These are phyloP conservation scores for Chrysosporium keratinophilum DNA, from an alignment of 2,329 filamentous ascomycete species.

Conservation along the genomic window DNA sequence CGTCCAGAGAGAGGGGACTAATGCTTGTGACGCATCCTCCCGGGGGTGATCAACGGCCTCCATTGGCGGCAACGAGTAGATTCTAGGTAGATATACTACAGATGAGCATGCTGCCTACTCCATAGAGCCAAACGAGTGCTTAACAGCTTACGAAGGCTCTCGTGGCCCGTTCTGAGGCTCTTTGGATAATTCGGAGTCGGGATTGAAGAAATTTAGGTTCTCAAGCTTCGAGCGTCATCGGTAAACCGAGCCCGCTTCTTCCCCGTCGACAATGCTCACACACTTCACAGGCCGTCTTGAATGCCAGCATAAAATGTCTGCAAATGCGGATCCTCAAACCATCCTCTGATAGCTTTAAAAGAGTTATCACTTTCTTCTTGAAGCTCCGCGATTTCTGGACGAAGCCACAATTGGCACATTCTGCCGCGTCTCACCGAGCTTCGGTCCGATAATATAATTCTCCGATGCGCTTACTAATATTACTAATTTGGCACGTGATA, in stretches of 20 bases:
- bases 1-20: constrained; percentile 36
- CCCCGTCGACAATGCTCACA: too few species aligned
- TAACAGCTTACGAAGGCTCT: not conserved
- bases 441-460: not conserved
- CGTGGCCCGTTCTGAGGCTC: not conserved
- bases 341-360: too few species aligned
- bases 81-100: not conserved
- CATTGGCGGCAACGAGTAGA: constrained; percentile 11
- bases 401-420: not conserved
- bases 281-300: too few species aligned
- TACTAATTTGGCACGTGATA: not conserved
- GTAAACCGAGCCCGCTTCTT: not conserved
- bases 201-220: constrained; percentile 3
- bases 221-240: not conserved
- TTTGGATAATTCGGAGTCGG: not conserved
- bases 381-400: not conserved
- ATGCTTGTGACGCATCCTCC: constrained; percentile 22
- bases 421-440: not conserved
- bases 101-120: not conserved
- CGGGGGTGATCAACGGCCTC: constrained; percentile 23
- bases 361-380: too few species aligned
- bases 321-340: too few species aligned
- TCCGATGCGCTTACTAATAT: not conserved
- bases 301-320: too few species aligned
- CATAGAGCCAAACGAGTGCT: not conserved